phyloP scores from a whole-genome alignment of 2,329 filamentous ascomycete genomes.

The Xylariaceae sp. region DNA sequence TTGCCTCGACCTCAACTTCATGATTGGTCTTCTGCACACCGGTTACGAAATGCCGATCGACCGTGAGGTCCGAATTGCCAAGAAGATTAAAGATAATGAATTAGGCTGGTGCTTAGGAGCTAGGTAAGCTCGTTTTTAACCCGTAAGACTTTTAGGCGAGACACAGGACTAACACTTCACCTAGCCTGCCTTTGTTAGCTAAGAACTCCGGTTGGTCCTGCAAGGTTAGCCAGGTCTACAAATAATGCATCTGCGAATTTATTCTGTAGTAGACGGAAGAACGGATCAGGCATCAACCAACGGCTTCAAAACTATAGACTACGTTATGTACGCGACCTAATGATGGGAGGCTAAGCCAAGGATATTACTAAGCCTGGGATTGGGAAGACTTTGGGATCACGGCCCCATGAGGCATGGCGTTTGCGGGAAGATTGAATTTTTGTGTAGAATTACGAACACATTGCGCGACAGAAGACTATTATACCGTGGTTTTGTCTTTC shows the following conservation, averaged over 20 bases:
- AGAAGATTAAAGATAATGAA: slow-evolving; percentile 98
- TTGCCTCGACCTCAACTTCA: slow-evolving; percentile 96
- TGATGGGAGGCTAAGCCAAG: slow-evolving; percentile 18
- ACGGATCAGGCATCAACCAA: neutral
- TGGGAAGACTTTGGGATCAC: slow-evolving; percentile 11
- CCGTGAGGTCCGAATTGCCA: slow-evolving; percentile 94
- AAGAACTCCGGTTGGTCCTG: slow-evolving; percentile 89
- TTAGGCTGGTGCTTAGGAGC: slow-evolving; percentile 97
- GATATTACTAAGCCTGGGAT: slow-evolving; percentile 10
- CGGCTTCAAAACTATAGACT: slow-evolving; percentile 15
- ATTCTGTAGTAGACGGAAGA: neutral
- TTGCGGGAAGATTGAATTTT: slow-evolving; percentile 14
- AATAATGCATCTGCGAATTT: slow-evolving; percentile 34
- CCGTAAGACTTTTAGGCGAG: neutral
- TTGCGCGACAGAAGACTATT: slow-evolving; percentile 15
- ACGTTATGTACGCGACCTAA: slow-evolving; percentile 24
- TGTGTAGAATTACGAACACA: slow-evolving; percentile 20
- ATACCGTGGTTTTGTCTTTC: neutral
- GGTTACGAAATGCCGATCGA: slow-evolving; percentile 98
- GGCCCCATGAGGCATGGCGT: slow-evolving; percentile 19
- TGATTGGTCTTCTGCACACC: slow-evolving; percentile 89
- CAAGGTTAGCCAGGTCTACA: slow-evolving; percentile 78
- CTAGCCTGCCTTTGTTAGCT: slow-evolving; percentile 81
- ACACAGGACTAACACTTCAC: slow-evolving; percentile 46
- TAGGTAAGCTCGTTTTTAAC: slow-evolving; percentile 65